These are phyloP conservation scores for Ascoidea asiatica DNA, from an alignment of 805 yeast species.

Conservation along the genomic window DNA sequence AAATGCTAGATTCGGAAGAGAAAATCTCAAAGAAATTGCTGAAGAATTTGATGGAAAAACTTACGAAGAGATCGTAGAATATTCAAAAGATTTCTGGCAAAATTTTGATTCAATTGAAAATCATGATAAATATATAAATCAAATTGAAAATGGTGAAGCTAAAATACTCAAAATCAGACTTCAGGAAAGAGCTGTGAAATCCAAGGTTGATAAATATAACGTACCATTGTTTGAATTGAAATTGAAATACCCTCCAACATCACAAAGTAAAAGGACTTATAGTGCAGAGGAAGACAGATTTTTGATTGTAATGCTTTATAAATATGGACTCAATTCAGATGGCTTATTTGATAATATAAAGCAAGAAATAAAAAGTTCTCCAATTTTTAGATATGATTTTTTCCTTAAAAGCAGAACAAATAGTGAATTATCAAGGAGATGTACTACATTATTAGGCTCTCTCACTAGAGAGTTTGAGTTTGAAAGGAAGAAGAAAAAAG, in stretches of 20 bases:
- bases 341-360: constrained; percentile 70
- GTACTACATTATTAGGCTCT: constrained; percentile 63
- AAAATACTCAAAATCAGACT: constrained; percentile 38
- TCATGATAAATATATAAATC: constrained; percentile 54
- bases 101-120: constrained; percentile 51
- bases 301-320: constrained; percentile 63
- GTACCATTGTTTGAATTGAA: constrained; percentile 73
- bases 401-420: constrained; percentile 72
- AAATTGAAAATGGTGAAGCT: constrained; percentile 62
- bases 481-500: constrained; percentile 4
- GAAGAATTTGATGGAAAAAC: constrained; percentile 42
- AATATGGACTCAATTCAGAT: constrained; percentile 67
- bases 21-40: constrained; percentile 34
- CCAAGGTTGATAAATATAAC: constrained; percentile 10
- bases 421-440: constrained; percentile 68
- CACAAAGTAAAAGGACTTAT: constrained; percentile 52
- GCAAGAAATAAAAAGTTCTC: constrained; percentile 58
- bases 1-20: constrained; percentile 53
- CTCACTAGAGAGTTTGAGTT: constrained; percentile 55
- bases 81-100: constrained; percentile 52
- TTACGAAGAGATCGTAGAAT: constrained; percentile 42
- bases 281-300: constrained; percentile 88
- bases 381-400: constrained; percentile 78
- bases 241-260: constrained; percentile 59
- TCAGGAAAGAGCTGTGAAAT: constrained; percentile 28